A percentile compares a stretch with the other conserved stretches of the same genome.
Evolutionary conservation across 2,329 filamentous ascomycete species (phyloP).

Genomic region (Plectosphaerella plurivora): DNA sequence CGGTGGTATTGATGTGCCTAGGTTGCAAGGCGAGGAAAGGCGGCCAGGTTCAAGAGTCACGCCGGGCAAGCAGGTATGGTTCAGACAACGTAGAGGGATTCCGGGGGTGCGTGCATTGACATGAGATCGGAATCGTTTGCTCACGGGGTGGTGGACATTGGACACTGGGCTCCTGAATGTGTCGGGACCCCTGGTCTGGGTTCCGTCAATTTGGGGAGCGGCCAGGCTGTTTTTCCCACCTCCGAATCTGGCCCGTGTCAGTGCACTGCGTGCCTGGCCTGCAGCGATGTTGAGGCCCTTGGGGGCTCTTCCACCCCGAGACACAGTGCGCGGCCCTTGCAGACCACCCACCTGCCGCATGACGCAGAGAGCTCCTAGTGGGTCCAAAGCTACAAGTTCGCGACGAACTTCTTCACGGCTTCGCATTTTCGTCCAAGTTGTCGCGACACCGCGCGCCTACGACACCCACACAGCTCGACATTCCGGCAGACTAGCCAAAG

Average conservation of each 20-base stretch:
- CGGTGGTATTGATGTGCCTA: conserved; percentile 1
- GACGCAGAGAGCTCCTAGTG: no score
- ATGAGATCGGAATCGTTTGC: neutral
- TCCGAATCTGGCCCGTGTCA: neutral
- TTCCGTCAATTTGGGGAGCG: conserved; percentile 8
- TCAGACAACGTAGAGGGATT: no score
- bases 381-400: conserved; percentile 2
- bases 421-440: conserved; percentile 1
- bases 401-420: neutral
- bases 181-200: conserved; percentile 5
- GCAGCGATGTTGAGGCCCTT: no score
- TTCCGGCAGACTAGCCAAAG: no score
- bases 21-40: neutral
- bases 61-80: neutral
- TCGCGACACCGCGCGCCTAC: conserved; percentile 8
- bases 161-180: neutral
- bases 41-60: no score
- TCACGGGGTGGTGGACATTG: neutral
- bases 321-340: conserved; percentile 5
- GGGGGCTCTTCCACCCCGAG: no score
- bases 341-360: no score
- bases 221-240: conserved; percentile 12
- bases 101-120: no score
- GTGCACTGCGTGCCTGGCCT: no score
- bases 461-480: neutral